Conservation (phyloP, 2,329 filamentous ascomycete species). For the Colletotrichum truncatum region DNA sequence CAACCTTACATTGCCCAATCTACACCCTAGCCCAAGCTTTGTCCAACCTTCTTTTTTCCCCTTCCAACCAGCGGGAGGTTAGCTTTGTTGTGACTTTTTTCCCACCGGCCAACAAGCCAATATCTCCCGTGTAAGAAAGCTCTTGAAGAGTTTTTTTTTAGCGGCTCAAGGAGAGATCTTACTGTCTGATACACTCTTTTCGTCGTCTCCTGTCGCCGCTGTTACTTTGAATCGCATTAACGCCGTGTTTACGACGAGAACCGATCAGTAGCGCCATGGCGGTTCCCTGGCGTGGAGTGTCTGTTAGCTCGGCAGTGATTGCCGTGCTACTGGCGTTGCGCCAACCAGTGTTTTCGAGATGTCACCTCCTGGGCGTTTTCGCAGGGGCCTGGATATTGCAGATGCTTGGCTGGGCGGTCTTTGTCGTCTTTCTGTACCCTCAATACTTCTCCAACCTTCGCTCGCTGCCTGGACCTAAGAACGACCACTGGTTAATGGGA, state of each 20-base stretch:
- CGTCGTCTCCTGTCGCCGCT: background rate
- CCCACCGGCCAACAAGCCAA: background rate
- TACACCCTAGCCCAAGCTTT: slow-evolving; percentile 5
- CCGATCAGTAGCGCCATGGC: slow-evolving; percentile 2
- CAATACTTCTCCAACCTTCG: slow-evolving; percentile 59
- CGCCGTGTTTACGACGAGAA: background rate
- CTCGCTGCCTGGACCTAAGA: slow-evolving; percentile 54
- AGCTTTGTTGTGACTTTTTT: background rate
- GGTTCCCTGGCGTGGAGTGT: slow-evolving; percentile 23
- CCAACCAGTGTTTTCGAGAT: slow-evolving; percentile 38
- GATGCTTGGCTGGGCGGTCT: slow-evolving; percentile 47
- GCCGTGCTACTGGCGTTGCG: slow-evolving; percentile 18
- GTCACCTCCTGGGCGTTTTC: slow-evolving; percentile 45
- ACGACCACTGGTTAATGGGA: slow-evolving; percentile 57
- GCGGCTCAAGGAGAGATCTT: background rate
- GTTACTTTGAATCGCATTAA: background rate
- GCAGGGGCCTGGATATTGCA: slow-evolving; percentile 45
- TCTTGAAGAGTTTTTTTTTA: background rate
- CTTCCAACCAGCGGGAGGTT: no score
- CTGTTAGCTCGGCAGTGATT: slow-evolving; percentile 10
- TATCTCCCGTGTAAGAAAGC: background rate
- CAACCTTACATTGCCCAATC: slow-evolving; percentile 1
- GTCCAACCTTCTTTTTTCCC: background rate
- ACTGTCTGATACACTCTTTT: background rate
- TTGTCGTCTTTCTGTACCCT: slow-evolving; percentile 57